Evolutionary conservation across 768 basidiomycete species (phyloP), one percentile per base, ranked within the genome.

Genomic region (Saitozyma sp.): DNA sequence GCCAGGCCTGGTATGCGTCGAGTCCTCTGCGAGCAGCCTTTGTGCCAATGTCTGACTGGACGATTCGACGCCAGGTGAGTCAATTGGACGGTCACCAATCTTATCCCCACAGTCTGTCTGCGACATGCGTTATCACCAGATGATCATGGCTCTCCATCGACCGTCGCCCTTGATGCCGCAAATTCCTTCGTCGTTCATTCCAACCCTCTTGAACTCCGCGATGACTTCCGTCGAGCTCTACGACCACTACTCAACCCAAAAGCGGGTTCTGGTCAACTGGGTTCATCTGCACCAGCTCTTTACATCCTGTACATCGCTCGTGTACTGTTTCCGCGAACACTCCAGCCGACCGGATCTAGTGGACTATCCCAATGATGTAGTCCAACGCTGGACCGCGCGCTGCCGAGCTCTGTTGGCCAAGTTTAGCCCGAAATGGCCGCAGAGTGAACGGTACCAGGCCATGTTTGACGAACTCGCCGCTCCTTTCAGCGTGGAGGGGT

Each of bases 81-180:
- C 2, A 20, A 6, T 17, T 6, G 14, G 46, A 48, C 46, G 14
- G 46, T 17, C 14, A 17, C 46, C 19, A 17, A 48, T 48, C 46
- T 48, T 29, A 29, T 5, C 29, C 29, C 29, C 29, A 29, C 29
- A 48, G 46, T 48, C 46, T 2, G 14, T 40, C 13, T 19, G 14
- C 9, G 64, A 65, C 39, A 59, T 29, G 58, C 54, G 56, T 60
- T 65, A 61, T 48, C 64, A 65, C 16, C 53, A 55, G 53, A 61
- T 65, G 59, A 48, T 65, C 6, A 55, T 65, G 53, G 17, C 50
- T 13, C 54, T 61, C 16, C 55, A 65, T 57, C 58, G 64, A 17
- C 64, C 64, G 7, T 65, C 64, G 10, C 64, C 56, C 5, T 42
- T 65, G 11, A 56, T 65, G 16, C 54, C 64, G 9, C 37, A 56